A percentile compares a stretch with the other conserved stretches of the same genome.
Conservation (phyloP, 2,329 filamentous ascomycete genomes). For the Trichoderma simmonsii region DNA sequence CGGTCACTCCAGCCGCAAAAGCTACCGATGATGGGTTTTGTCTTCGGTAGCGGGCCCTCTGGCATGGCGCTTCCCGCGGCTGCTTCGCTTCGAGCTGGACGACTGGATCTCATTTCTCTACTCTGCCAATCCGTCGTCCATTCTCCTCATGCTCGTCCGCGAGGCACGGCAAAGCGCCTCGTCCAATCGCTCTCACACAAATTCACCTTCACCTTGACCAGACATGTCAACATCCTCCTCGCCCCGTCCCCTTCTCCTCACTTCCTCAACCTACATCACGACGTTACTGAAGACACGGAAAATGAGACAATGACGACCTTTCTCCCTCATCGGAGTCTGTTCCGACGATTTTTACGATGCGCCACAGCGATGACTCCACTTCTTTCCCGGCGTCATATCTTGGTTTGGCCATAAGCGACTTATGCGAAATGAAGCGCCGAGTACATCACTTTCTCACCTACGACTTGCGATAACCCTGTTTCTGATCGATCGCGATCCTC, state of each 20-base stretch:
- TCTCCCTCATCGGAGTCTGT: background rate
- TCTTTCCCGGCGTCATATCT: background rate
- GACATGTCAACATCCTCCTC: background rate
- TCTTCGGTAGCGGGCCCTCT: conserved; percentile 50
- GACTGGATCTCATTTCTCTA: conserved; percentile 50
- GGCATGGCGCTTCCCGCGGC: conserved; percentile 39
- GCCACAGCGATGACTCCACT: conserved; percentile 6
- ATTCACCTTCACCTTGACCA: background rate
- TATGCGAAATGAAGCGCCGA: conserved; percentile 4
- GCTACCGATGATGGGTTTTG: conserved; percentile 52
- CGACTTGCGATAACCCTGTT: conserved; percentile 3
- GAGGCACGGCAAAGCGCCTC: conserved; percentile 41
- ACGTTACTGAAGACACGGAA: conserved; percentile 33
- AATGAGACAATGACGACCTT: conserved; percentile 24
- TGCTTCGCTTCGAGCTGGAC: conserved; percentile 43
- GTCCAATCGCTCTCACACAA: conserved; percentile 28
- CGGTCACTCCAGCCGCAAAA: conserved; percentile 43
- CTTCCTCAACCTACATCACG: conserved; percentile 21
- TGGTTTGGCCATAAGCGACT: conserved; percentile 3
- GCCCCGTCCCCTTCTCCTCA: conserved; percentile 4
- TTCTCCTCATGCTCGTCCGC: conserved; percentile 48
- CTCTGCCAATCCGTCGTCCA: conserved; percentile 46
- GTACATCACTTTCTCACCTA: conserved; percentile 14
- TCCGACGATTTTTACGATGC: conserved; percentile 16
- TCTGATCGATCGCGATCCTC: conserved; percentile 10